A percentile compares a stretch with the other conserved stretches of the same genome.
Evolutionary conservation across 495 filamentous ascomycete species (phyloP).

Genomic region (Daldinia childiae): DNA sequence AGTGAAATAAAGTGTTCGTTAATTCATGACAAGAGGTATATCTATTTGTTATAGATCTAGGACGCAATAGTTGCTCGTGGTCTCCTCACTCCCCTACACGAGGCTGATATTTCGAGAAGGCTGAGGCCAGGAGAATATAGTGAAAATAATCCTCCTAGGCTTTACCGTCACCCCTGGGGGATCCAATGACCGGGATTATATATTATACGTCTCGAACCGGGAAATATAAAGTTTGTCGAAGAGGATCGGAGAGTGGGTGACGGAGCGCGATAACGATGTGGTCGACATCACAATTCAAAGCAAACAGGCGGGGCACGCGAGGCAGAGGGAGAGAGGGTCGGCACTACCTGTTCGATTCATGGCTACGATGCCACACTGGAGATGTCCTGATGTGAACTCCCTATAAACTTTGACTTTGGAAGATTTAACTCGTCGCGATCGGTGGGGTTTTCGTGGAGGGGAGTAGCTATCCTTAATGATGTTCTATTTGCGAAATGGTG

Average conservation of each 20-base stretch:
- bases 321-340: constrained; percentile 44
- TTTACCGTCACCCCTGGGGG: neutral
- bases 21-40: neutral
- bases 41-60: constrained; percentile 15
- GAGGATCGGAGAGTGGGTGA: constrained; percentile 3
- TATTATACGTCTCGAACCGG: constrained; percentile 10
- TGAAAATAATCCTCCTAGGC: neutral
- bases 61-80: constrained; percentile 10
- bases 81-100: constrained; percentile 13
- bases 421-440: constrained; percentile 22
- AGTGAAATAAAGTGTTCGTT: neutral
- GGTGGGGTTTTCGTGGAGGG: constrained; percentile 13
- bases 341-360: constrained; percentile 69
- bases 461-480: constrained; percentile 12
- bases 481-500: constrained; percentile 35
- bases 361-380: constrained; percentile 42
- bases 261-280: constrained; percentile 25
- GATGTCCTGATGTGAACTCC: constrained; percentile 17
- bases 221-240: constrained; percentile 5
- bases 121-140: constrained; percentile 21
- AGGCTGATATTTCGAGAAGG: constrained; percentile 34
- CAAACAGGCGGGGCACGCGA: constrained; percentile 49
- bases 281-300: constrained; percentile 39
- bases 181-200: constrained; percentile 11
- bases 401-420: constrained; percentile 16